phyloP scores from a whole-genome alignment of 345 rosid genomes.

The Eucalyptus curtisii region DNA sequence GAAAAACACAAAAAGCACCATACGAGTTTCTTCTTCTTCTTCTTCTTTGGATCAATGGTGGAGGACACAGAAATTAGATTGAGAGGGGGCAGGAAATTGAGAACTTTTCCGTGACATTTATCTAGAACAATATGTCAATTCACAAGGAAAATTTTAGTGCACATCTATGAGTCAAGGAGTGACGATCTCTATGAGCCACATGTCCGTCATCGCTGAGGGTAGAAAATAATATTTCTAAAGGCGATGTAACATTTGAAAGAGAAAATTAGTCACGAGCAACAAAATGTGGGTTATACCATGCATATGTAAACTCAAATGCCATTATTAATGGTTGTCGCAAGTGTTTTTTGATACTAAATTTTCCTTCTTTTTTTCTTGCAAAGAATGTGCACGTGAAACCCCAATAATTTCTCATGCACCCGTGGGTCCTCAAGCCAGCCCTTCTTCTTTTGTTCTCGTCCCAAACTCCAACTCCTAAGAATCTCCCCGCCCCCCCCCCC shows the following conservation, averaged over 20 bases:
- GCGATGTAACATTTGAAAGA: not conserved
- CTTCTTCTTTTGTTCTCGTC: constrained; percentile 46
- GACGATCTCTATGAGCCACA: not conserved
- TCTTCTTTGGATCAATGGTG: not conserved
- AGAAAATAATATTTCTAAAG: not conserved
- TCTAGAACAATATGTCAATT: not conserved
- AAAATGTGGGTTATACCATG: not conserved
- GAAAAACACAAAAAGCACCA: not conserved
- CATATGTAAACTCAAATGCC: not conserved
- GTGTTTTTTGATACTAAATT: not conserved
- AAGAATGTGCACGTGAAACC: constrained; percentile 44
- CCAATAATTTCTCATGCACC: constrained; percentile 55
- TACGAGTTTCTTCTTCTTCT: not conserved
- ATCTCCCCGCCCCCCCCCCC: constrained; percentile 3
- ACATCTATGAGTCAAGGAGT: not conserved
- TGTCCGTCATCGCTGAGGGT: not conserved
- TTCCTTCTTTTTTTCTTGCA: not conserved
- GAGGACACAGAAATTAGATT: not conserved
- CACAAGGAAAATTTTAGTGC: not conserved
- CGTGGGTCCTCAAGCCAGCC: constrained; percentile 39
- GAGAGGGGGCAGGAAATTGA: not conserved
- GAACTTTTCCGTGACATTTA: not conserved
- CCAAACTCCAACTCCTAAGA: constrained; percentile 22
- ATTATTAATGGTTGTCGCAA: not conserved
- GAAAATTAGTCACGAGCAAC: not conserved